Evolutionary conservation across 768 basidiomycete species (phyloP).

Genomic region (Agaricus bisporus): DNA sequence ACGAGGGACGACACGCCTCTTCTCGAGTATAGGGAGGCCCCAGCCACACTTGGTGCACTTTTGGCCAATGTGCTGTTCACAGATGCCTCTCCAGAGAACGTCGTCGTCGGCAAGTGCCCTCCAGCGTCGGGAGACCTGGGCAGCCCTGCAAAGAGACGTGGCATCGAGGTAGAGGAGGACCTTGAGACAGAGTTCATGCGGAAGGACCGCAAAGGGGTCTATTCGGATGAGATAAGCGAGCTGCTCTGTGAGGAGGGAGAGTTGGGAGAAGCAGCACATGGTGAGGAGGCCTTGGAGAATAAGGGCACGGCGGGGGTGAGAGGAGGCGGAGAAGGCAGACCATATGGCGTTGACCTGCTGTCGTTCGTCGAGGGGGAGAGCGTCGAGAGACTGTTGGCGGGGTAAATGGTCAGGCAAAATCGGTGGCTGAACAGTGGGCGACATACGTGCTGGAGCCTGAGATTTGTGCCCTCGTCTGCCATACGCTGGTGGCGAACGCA

Average conservation of each 20-base stretch:
- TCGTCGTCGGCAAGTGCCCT: slow-evolving; percentile 90
- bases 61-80: slow-evolving; percentile 96
- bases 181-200: slow-evolving; percentile 83
- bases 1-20: slow-evolving; percentile 32
- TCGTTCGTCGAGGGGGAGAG: slow-evolving; percentile 78
- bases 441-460: slow-evolving; percentile 84
- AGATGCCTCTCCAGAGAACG: slow-evolving; percentile 91
- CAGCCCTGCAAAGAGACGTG: slow-evolving; percentile 87
- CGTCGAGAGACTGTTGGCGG: slow-evolving; percentile 74
- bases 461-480: slow-evolving; percentile 92
- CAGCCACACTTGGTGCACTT: slow-evolving; percentile 97
- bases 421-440: neutral
- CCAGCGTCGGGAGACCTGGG: slow-evolving; percentile 86
- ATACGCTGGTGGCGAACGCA: slow-evolving; percentile 94
- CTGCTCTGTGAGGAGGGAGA: slow-evolving; percentile 91
- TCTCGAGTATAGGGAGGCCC: slow-evolving; percentile 88
- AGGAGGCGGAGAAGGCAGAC: slow-evolving; percentile 94
- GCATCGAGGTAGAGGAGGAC: slow-evolving; percentile 89
- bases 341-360: slow-evolving; percentile 88
- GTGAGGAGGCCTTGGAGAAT: slow-evolving; percentile 96
- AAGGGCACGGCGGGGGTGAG: slow-evolving; percentile 84
- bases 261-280: slow-evolving; percentile 99
- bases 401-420: slow-evolving; percentile 9
- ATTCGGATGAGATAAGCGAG: slow-evolving; percentile 90
- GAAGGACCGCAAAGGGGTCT: slow-evolving; percentile 88